These are phyloP conservation scores for Fusarium circinatum DNA, from an alignment of 2,329 filamentous ascomycete species.

Conservation along the genomic window DNA sequence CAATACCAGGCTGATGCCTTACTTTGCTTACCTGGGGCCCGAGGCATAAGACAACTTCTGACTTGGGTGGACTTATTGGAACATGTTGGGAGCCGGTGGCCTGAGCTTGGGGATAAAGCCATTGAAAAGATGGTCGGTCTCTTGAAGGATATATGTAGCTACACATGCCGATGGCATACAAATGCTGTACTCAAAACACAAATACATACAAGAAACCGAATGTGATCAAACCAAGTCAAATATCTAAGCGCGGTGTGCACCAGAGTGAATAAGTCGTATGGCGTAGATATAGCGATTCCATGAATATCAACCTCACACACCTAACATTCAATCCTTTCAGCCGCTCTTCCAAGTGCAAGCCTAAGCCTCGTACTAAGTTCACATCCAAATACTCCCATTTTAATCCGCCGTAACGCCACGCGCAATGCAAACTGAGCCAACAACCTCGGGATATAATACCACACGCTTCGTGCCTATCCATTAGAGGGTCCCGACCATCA, in stretches of 20 bases:
- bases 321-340: not conserved
- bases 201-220: not conserved
- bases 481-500: slow-evolving; percentile 56
- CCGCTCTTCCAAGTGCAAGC: slow-evolving; percentile 16
- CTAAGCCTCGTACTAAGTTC: slow-evolving; percentile 32
- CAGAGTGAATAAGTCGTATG: not conserved
- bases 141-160: not conserved
- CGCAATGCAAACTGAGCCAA: slow-evolving; percentile 44
- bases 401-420: slow-evolving; percentile 43
- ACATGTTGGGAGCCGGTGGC: not conserved
- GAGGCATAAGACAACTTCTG: not conserved
- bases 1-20: not conserved
- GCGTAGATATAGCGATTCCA: not conserved
- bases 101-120: not conserved
- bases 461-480: slow-evolving; percentile 14
- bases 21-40: not conserved
- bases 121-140: not conserved
- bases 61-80: not conserved
- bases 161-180: not conserved
- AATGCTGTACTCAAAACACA: not conserved
- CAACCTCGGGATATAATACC: slow-evolving; percentile 37
- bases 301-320: not conserved
- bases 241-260: slow-evolving; percentile 7
- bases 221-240: slow-evolving; percentile 14
- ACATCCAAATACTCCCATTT: slow-evolving; percentile 40